A percentile compares a stretch with the other conserved stretches of the same genome.
Conservation (phyloP, 2,329 filamentous ascomycete genomes). For the Penicillium sclerotiorum region DNA sequence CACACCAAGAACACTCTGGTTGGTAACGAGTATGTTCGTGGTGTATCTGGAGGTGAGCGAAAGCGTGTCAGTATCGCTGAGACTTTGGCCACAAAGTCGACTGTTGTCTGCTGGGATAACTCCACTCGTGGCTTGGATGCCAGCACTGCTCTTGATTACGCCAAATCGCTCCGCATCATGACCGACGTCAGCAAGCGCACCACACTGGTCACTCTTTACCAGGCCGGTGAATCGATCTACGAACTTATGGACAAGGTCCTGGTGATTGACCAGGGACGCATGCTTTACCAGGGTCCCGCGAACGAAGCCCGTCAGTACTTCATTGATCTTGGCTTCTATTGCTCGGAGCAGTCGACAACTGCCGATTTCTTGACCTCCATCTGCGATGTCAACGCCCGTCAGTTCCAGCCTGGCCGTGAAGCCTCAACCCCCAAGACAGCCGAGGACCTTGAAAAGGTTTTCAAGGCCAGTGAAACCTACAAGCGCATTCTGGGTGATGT, state of each 20-base stretch:
- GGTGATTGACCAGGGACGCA: slow-evolving; percentile 72
- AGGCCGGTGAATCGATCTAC: slow-evolving; percentile 70
- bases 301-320: slow-evolving; percentile 68
- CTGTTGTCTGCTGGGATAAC: slow-evolving; percentile 79
- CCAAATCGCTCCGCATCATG: slow-evolving; percentile 69
- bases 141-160: slow-evolving; percentile 77
- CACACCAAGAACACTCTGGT: slow-evolving; percentile 76
- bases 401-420: slow-evolving; percentile 67
- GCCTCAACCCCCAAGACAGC: slow-evolving; percentile 68
- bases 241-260: slow-evolving; percentile 79
- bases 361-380: slow-evolving; percentile 77
- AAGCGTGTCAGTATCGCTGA: slow-evolving; percentile 81
- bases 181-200: slow-evolving; percentile 74
- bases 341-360: slow-evolving; percentile 64
- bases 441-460: slow-evolving; percentile 68
- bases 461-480: slow-evolving; percentile 65
- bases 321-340: slow-evolving; percentile 64
- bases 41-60: slow-evolving; percentile 77
- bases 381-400: slow-evolving; percentile 72
- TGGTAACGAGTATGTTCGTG: slow-evolving; percentile 71
- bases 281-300: slow-evolving; percentile 67
- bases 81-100: slow-evolving; percentile 71
- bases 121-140: slow-evolving; percentile 78
- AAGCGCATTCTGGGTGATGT: slow-evolving; percentile 64
- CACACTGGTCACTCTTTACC: slow-evolving; percentile 71